Evolutionary conservation across 345 rosid genomes (phyloP).

Genomic region (Acer saccharum): DNA sequence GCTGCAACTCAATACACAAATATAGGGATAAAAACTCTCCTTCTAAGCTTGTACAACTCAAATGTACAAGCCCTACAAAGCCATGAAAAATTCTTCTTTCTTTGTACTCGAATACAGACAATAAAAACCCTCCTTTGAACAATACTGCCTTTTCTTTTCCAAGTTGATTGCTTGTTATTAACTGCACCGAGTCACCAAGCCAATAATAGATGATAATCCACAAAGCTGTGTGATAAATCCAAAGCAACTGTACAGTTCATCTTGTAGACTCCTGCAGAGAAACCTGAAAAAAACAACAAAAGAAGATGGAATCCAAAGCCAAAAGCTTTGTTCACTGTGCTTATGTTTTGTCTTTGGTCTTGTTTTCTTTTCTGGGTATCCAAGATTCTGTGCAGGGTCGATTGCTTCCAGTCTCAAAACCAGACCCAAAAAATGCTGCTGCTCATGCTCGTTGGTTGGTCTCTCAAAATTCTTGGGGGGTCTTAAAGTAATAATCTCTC

Average conservation of each 20-base stretch:
- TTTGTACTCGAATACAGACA: not conserved
- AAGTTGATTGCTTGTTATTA: not conserved
- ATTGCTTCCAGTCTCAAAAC: constrained; percentile 42
- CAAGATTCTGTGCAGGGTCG: constrained; percentile 47
- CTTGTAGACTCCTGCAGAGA: not conserved
- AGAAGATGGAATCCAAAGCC: not conserved
- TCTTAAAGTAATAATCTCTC: constrained; percentile 53
- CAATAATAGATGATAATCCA: not conserved
- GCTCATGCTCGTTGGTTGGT: constrained; percentile 88
- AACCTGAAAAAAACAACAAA: not conserved
- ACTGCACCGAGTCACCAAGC: too few relatives aligned
- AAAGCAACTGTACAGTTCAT: not conserved
- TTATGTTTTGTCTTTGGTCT: not conserved
- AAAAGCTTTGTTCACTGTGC: constrained; percentile 6
- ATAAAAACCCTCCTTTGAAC: not conserved
- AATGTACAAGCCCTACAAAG: not conserved
- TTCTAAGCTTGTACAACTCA: not conserved
- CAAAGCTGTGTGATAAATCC: not conserved
- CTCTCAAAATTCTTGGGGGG: constrained; percentile 82
- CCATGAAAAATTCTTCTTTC: not conserved
- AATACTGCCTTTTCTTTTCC: not conserved
- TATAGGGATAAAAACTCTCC: too few relatives aligned
- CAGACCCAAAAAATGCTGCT: constrained; percentile 56
- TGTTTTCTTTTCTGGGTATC: constrained; percentile 20
- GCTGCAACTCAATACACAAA: not conserved